Percentiles rank a stretch among this genome's conserved stretches.
phyloP scores from a whole-genome alignment of 352 stramenopile species.

The Plasmopara halstedii region DNA sequence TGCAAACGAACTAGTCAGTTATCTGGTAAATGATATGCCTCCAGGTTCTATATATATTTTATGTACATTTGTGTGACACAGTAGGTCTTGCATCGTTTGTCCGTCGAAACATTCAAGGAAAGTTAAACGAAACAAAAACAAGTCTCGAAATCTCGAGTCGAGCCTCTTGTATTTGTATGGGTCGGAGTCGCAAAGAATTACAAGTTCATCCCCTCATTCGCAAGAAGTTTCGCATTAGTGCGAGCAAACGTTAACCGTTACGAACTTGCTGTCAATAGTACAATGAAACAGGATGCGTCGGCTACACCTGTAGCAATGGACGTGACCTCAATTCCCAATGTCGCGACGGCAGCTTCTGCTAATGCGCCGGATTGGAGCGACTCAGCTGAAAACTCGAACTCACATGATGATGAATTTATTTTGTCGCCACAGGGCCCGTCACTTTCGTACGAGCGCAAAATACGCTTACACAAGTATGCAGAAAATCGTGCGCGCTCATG shows the following conservation, averaged over 20 bases:
- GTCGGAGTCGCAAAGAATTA: no score
- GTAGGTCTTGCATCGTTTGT: constrained; percentile 6
- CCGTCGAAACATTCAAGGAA: constrained; percentile 33
- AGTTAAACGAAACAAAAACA: constrained; percentile 16
- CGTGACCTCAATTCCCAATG: constrained; percentile 1
- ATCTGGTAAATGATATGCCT: not conserved
- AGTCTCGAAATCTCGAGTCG: no score
- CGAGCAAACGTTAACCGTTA: constrained; percentile 1
- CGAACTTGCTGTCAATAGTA: not conserved
- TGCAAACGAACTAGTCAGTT: not conserved
- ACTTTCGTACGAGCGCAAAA: constrained; percentile 80
- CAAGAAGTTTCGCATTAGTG: no score
- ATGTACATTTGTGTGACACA: constrained; percentile 1
- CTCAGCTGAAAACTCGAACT: constrained; percentile 53
- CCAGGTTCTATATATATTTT: not conserved
- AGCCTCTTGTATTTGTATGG: no score
- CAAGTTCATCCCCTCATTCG: no score
- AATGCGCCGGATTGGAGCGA: constrained; percentile 52
- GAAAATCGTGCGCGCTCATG: constrained; percentile 79
- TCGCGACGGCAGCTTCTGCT: constrained; percentile 2
- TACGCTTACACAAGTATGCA: constrained; percentile 77
- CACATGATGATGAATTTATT: constrained; percentile 47
- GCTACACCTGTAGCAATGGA: constrained; percentile 2
- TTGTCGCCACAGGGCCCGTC: constrained; percentile 55
- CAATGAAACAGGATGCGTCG: constrained; percentile 13